A percentile compares a stretch with the other conserved stretches of the same genome.
Evolutionary conservation across 345 rosid genomes (phyloP).

Genomic region (Eucalyptus erythrocorys): DNA sequence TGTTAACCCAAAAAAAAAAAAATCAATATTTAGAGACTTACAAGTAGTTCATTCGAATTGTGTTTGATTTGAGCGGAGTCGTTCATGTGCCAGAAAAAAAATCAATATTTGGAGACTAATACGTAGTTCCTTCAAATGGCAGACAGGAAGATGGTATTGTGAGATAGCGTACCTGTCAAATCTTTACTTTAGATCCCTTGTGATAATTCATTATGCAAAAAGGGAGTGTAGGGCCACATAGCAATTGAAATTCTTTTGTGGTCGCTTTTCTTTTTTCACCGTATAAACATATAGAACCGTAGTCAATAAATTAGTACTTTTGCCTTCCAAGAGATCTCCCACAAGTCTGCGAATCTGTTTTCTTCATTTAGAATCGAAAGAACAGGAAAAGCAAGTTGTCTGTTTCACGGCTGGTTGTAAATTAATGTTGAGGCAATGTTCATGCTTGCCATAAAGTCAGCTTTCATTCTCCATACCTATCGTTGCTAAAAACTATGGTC

Average conservation of each 20-base stretch:
- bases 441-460: neutral
- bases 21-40: too few relatives aligned
- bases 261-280: neutral
- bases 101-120: neutral
- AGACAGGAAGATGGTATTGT: rapidly evolving
- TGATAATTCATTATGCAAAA: neutral
- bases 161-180: neutral
- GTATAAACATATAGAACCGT: neutral
- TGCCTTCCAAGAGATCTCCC: neutral
- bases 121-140: neutral
- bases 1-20: neutral
- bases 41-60: too few relatives aligned
- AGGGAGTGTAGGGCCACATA: neutral
- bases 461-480: neutral
- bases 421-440: neutral
- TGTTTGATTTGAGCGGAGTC: rapidly evolving
- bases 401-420: neutral
- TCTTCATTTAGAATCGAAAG: neutral
- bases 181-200: neutral
- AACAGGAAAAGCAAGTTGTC: neutral
- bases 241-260: neutral
- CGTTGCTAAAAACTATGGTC: neutral
- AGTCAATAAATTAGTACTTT: neutral
- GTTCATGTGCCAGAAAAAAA: too few relatives aligned
- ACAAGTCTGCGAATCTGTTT: neutral